Evolutionary conservation across 2,329 filamentous ascomycete genomes (phyloP).

Genomic region (Ophiostoma novo-ulmi): DNA sequence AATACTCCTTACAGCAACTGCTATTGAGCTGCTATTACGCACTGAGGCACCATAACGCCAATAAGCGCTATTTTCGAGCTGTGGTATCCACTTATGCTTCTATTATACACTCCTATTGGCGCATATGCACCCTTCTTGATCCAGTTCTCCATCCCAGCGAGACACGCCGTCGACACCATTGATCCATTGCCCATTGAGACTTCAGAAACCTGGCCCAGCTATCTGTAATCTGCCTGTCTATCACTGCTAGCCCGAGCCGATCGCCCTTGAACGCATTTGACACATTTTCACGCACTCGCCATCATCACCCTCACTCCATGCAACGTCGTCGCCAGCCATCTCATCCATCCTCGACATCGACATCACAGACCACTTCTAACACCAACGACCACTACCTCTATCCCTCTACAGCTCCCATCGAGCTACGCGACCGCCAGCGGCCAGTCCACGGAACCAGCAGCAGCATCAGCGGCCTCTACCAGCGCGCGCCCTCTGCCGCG

Average conservation of each 20-base stretch:
- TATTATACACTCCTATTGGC: background rate
- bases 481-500: constrained; percentile 16
- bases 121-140: background rate
- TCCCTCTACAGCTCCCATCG: constrained; percentile 20
- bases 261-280: background rate
- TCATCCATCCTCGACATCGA: background rate
- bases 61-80: constrained; percentile 12
- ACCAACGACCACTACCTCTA: background rate
- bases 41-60: background rate
- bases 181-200: background rate
- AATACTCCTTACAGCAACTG: background rate
- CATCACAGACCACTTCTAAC: background rate
- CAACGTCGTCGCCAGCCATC: constrained; percentile 27
- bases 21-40: background rate
- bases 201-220: background rate
- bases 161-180: constrained; percentile 10
- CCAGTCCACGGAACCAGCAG: constrained; percentile 26
- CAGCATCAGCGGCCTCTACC: constrained; percentile 27
- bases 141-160: background rate
- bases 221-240: background rate
- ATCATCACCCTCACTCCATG: constrained; percentile 19
- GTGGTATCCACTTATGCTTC: background rate
- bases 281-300: constrained; percentile 1
- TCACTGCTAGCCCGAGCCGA: background rate
- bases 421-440: constrained; percentile 25